Base-by-base conservation (phyloP, 345 rosid genomes). In the Salix caprea region DNA sequence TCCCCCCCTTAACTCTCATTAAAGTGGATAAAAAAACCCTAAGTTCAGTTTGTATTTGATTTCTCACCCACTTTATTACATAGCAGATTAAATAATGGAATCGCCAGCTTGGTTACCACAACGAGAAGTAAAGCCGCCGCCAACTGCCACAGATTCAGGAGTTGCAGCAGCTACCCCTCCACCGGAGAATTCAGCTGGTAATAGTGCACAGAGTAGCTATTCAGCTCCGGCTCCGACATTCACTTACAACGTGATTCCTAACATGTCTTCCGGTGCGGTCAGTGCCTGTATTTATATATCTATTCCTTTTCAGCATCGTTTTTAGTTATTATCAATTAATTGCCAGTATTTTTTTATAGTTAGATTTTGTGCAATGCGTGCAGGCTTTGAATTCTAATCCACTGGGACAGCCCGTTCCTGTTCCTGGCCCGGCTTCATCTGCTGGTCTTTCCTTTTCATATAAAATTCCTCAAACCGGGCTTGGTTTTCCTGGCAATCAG, bases 341-440 rank as follows among this genome's bases (percentile, higher is more conserved):
- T 46, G 50, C 15, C 50, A 46, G 0, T 1, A 46, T 46, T 3
- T 46, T 46, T 1, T 46, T 14, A 44, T 46, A 13, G 50, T 14
- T 46, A 12, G 50, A 46, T 46, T 46, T 46, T 46, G 18, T 46
- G 16, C 16, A 46, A 46, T 46, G 50, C 50, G 6, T 64, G 74
- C 76, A 82, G 88, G 74, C 67, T 77, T 44, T 30, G 52, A 64
- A 71, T 66, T 56, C 78, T 71, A 76, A 75, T 67, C 70, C 66
- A 74, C 67, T 72, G 1, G 71, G 60, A 7, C 72, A 76, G 69
- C 52, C 75, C 37, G 76, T 48, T 23, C 76, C 75, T 6, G 74
- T 65, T 69, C 77, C 80, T 71, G 82, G 78, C 37, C 56, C 67
- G 54, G 61, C 72, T 39, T 69, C 77, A 30, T 71, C 77, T 68